Conservation (phyloP, 495 filamentous ascomycete genomes). For the Lasiosphaeris hirsuta region DNA sequence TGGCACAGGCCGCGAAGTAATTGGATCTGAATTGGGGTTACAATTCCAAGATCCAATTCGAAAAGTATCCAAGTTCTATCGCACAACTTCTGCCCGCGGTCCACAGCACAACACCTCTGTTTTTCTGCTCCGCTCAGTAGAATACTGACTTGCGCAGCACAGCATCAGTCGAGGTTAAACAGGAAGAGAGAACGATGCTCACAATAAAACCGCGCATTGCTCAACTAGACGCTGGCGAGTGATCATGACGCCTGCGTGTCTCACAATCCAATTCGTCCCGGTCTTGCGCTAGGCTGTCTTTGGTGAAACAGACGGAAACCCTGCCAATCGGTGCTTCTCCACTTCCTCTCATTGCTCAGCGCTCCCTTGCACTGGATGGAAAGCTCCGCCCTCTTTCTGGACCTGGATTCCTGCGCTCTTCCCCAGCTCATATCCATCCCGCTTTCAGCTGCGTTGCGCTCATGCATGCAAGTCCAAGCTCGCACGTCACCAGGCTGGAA, state of each 20-base stretch:
- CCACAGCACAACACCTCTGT: too few species aligned
- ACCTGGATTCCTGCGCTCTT: too few species aligned
- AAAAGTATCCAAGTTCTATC: too few species aligned
- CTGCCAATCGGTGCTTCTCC: slow-evolving; percentile 10
- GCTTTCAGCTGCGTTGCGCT: background rate
- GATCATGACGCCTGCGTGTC: slow-evolving; percentile 2
- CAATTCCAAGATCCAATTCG: too few species aligned
- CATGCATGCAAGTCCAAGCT: background rate
- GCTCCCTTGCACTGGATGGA: background rate
- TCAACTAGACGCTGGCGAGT: background rate
- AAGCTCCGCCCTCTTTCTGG: background rate
- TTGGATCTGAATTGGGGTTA: background rate
- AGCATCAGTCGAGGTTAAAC: too few species aligned
- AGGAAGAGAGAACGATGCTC: too few species aligned
- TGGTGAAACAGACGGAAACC: background rate
- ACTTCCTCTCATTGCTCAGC: background rate
- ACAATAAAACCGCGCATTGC: too few species aligned
- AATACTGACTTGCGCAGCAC: too few species aligned
- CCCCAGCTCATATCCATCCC: too few species aligned
- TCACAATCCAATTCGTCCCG: background rate
- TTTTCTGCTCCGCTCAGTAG: too few species aligned
- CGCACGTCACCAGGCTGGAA: too few species aligned
- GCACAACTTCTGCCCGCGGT: too few species aligned
- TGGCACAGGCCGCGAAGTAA: background rate
- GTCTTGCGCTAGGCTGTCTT: background rate